phyloP scores from a whole-genome alignment of 164 flowering plant species.

The Umbilicus rupestris region DNA sequence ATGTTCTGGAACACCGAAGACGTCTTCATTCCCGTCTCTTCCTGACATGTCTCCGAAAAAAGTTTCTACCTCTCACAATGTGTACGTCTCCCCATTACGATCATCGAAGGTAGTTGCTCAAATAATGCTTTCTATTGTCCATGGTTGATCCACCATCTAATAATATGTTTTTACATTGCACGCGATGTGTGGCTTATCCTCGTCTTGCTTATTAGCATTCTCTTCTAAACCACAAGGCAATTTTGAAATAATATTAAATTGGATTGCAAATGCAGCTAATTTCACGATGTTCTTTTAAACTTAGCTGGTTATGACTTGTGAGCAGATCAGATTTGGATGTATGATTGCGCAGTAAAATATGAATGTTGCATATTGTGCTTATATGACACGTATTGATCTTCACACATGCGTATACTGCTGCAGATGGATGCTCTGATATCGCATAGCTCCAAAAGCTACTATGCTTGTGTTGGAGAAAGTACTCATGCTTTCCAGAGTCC shows the following conservation, averaged over 20 bases:
- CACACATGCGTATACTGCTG: slow-evolving; percentile 1
- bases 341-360: not conserved
- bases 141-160: not conserved
- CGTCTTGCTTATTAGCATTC: too few relatives aligned
- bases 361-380: not conserved
- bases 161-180: too few relatives aligned
- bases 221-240: too few relatives aligned
- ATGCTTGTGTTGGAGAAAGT: slow-evolving; percentile 99
- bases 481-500: slow-evolving; percentile 98
- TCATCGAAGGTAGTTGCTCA: slow-evolving; percentile 64
- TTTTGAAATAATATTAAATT: too few relatives aligned
- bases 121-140: not conserved
- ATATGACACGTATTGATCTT: not conserved
- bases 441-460: slow-evolving; percentile 82
- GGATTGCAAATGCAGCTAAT: too few relatives aligned
- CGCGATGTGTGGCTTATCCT: too few relatives aligned
- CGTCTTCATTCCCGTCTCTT: slow-evolving; percentile 71
- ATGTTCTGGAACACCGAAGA: slow-evolving; percentile 71
- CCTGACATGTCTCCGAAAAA: slow-evolving; percentile 99
- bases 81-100: slow-evolving; percentile 94
- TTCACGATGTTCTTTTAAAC: too few relatives aligned
- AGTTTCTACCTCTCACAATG: slow-evolving; percentile 84
- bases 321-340: too few relatives aligned
- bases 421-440: slow-evolving; percentile 95
- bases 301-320: too few relatives aligned